Evolutionary conservation across 805 yeast genomes (phyloP), one percentile per base, ranked within the genome.

Genomic region (Pichia manshurica): DNA sequence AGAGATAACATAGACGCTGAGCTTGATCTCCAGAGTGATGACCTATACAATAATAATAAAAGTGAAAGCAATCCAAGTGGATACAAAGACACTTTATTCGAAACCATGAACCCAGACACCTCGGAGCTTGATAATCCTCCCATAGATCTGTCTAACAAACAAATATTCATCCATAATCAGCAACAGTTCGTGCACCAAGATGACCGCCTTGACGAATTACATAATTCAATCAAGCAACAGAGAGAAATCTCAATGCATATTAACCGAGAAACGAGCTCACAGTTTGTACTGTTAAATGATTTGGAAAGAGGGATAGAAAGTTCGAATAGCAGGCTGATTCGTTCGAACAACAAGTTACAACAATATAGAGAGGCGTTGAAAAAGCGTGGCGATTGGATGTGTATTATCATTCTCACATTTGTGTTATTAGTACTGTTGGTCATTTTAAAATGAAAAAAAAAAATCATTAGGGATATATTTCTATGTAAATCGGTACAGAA

Each of bases 181-280:
- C 79, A 75, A 49, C 72, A 73, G 45, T 46, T 77, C 8, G 50
- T 67, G 16, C 61, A 66, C 16, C 83, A 79, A 50, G 82, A 78
- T 53, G 55, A 60, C 1, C 68, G 71, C 33, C 53, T 79, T 9
- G 66, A 65, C 10, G 40, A 57, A 1, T 55, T 79, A 3, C 65
- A 79, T 2, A 54, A 59, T 4, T 71, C 79, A 0, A 72, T 78
- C 1, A 62, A 65, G 28, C 63, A 71, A 35, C 75, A 76, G 44
- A 70, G 70, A 51, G 68, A 65, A 1, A 62, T 79, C 39, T 73
- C 82, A 2, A 35, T 70, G 9, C 68, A 64, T 29, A 78, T 79
- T 12, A 68, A 76, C 48, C 64, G 62, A 5, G 83, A 79, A 52
- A 56, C 78, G 9, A 65, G 62, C 12, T 72, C 71, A 4, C 82